These are phyloP conservation scores for Vanilla planifolia DNA, from an alignment of 106 monocot genomes.

Conservation along the genomic window DNA sequence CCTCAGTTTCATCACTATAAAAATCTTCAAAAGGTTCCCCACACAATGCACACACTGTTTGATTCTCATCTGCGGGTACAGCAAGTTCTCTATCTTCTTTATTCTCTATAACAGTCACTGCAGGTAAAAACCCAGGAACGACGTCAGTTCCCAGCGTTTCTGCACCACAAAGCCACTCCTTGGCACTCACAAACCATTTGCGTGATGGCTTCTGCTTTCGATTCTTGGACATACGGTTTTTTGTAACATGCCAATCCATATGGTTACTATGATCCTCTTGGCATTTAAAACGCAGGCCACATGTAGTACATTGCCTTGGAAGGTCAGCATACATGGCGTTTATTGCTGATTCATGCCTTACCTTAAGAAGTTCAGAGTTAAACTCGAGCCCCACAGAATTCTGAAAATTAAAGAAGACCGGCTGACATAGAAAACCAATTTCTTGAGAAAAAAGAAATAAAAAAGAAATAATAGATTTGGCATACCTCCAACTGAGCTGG, in stretches of 20 bases:
- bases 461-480: background rate
- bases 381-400: constrained; percentile 65
- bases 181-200: constrained; percentile 89
- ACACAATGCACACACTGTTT: constrained; percentile 87
- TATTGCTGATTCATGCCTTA: constrained; percentile 75
- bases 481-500: constrained; percentile 57
- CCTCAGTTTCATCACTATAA: constrained; percentile 92
- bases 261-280: constrained; percentile 96
- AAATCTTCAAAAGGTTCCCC: constrained; percentile 93
- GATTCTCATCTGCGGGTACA: constrained; percentile 90
- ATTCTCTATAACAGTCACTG: constrained; percentile 51
- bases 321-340: constrained; percentile 71
- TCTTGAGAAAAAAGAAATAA: background rate
- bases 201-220: constrained; percentile 93
- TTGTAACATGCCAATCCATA: constrained; percentile 99
- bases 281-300: constrained; percentile 74
- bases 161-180: constrained; percentile 87
- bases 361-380: constrained; percentile 69
- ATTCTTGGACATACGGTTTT: constrained; percentile 72
- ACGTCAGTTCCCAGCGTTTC: constrained; percentile 73
- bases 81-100: constrained; percentile 71
- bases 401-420: constrained; percentile 24
- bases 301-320: constrained; percentile 91
- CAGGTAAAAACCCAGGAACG: constrained; percentile 74
- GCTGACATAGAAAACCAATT: background rate